Base-by-base conservation (phyloP, 257 asterid genomes). In the Leptodermis oblonga region DNA sequence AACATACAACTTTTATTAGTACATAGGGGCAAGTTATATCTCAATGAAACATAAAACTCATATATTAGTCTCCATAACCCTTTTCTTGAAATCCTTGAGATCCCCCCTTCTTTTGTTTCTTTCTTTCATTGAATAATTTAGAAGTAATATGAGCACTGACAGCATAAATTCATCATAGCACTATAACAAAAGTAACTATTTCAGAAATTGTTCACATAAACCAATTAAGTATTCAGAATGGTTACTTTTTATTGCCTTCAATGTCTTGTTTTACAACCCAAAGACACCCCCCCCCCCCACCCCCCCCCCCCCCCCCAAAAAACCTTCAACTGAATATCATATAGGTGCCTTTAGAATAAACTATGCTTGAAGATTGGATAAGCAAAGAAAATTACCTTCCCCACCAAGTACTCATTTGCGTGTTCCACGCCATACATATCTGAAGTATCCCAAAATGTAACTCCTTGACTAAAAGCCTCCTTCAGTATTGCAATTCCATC, bases 401-500 rank as follows among this genome's bases (percentile, higher is more conserved):
- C 85, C 6, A 83, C 69, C 81, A 86, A 37, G 77, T 48, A 62
- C 55, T 86, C 92, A 55, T 83, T 86, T 0, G 84, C 72, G 62
- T 69, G 73, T 25, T 86, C 76, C 23, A 31, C 43, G 28, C 92
- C 89, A 69, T 86, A 86, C 43, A 74, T 2, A 58, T 86, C 83
- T 4, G 88, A 26, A 7, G 88, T 79, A 75, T 86, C 91, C 42
- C 82, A 79, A 72, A 73, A 67, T 17, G 87, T 83, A 34, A 86
- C 61, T 53, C 92, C 92, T 9, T 73, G 61, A 54, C 22, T 62
- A 41, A 78, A 86, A 34, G 84, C 88, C 73, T 81, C 87, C 73
- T 76, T 86, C 58, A 86, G 56, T 55, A 86, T 28, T 52, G 82
- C 80, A 61, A 84, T 75, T 20, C 82, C 92, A 70, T 82, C 88